A percentile compares a stretch with the other conserved stretches of the same genome.
phyloP scores from a whole-genome alignment of 805 yeast species.

The Candida pseudofarinosa region DNA sequence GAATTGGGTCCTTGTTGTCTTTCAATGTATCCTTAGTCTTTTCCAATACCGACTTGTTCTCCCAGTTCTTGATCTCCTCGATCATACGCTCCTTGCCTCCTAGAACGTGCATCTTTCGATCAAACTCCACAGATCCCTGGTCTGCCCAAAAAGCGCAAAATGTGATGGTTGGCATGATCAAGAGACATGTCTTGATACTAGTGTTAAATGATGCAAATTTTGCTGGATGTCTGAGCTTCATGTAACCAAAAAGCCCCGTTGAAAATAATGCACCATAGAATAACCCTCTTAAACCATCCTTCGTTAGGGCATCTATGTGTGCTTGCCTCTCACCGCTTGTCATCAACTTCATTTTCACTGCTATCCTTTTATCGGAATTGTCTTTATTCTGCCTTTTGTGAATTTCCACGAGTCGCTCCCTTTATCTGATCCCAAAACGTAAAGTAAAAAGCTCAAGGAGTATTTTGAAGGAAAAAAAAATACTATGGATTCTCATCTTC shows the following conservation, averaged over 20 bases:
- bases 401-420: neutral
- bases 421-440: neutral
- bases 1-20: conserved; percentile 33
- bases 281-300: conserved; percentile 38
- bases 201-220: conserved; percentile 33
- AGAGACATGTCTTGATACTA: conserved; percentile 33
- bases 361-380: neutral
- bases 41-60: conserved; percentile 24
- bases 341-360: conserved; percentile 30
- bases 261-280: conserved; percentile 31
- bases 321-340: conserved; percentile 37
- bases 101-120: conserved; percentile 31
- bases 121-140: conserved; percentile 43
- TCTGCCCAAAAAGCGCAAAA: conserved; percentile 40
- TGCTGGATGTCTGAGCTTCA: conserved; percentile 30
- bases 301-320: conserved; percentile 29
- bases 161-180: conserved; percentile 38
- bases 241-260: conserved; percentile 27
- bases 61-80: conserved; percentile 36
- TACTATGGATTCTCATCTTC: neutral
- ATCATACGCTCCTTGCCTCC: conserved; percentile 23
- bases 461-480: conserved; percentile 1
- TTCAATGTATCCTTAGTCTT: conserved; percentile 24
- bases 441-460: neutral
- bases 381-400: neutral